Base-by-base conservation (phyloP, 768 basidiomycete species). In the Boletus vermiculosoides region DNA sequence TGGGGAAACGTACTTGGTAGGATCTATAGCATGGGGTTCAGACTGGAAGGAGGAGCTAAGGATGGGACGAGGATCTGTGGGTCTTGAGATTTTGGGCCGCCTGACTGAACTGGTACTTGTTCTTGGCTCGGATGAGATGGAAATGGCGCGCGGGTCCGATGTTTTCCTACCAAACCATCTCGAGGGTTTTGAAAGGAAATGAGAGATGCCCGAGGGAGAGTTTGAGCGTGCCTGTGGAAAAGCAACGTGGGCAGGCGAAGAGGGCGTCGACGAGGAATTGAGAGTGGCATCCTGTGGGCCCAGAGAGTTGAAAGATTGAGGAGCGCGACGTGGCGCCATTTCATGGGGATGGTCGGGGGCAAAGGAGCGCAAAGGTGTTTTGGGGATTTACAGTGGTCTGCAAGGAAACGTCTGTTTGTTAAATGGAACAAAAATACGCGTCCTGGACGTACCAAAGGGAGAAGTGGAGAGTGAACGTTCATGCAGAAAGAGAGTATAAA, bases 61-160 rank as follows among this genome's bases (percentile, higher is more conserved):
- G 52, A 92, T 87, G 3, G 89, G 91, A 22, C 90, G 76, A 10
- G 89, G 90, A 64, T 92, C 91, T 5, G 89, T 90, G 1, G 90
- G 90, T 45, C 86, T 84, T 33, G 91, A 92, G 37, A 92, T 93
- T 78, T 90, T 92, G 52, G 83, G 87, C 59, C 87, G 90, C 58
- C 87, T 73, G 49, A 71, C 60, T 4, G 80, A 79, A 50, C 78
- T 77, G 15, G 70, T 75, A 58, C 81, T 85, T 1, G 79, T 61
- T 56, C 84, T 73, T 1, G 83, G 79, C 54, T 85, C 82, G 37
- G 72, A 52, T 23, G 75, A 53, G 41, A 71, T 49, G 58, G 76
- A 60, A 37, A 78, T 60, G 36, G 77, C 62, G 67, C 80, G 80
- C 44, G 83, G 78, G 10, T 78, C 76, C 2, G 86, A 84, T 4